These are phyloP conservation scores for Hypoxylon fuscum DNA, from an alignment of 495 filamentous ascomycete species.

Conservation along the genomic window DNA sequence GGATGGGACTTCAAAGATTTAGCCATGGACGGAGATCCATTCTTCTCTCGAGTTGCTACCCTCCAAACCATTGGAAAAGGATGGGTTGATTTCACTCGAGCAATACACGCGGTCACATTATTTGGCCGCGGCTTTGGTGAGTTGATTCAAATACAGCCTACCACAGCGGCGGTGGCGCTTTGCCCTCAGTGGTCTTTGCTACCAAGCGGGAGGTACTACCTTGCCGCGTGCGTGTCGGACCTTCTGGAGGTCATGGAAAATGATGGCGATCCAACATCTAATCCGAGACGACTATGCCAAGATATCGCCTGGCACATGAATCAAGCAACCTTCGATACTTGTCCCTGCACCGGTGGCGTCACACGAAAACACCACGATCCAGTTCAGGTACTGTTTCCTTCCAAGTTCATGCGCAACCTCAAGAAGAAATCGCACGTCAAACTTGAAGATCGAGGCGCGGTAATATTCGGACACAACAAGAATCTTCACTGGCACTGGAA, in stretches of 20 bases:
- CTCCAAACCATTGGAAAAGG: constrained; percentile 38
- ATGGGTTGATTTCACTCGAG: constrained; percentile 49
- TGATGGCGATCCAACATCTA: constrained; percentile 18
- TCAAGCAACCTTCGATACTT: constrained; percentile 10
- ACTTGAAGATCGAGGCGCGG: constrained; percentile 20
- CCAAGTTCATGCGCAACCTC: constrained; percentile 2
- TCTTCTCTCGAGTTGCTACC: constrained; percentile 32
- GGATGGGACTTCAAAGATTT: constrained; percentile 50
- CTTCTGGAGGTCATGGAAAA: constrained; percentile 36
- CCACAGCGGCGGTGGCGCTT: background rate
- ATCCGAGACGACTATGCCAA: constrained; percentile 29
- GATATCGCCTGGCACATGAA: constrained; percentile 37
- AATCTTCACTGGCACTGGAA: constrained; percentile 24
- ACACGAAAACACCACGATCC: constrained; percentile 3
- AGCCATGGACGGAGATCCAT: constrained; percentile 34
- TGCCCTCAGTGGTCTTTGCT: constrained; percentile 36
- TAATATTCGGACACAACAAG: constrained; percentile 39
- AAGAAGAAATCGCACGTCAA: constrained; percentile 7
- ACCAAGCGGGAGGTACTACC: constrained; percentile 39
- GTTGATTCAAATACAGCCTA: constrained; percentile 32
- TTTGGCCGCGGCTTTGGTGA: constrained; percentile 52
- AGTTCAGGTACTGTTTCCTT: constrained; percentile 31
- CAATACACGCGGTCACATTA: constrained; percentile 47
- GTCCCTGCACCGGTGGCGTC: constrained; percentile 11
- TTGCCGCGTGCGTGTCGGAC: constrained; percentile 38